A percentile compares a stretch with the other conserved stretches of the same genome.
These are phyloP conservation scores for Phellinidium pouzarii DNA, from an alignment of 1,284 basidiomycete genomes.

Conservation along the genomic window DNA sequence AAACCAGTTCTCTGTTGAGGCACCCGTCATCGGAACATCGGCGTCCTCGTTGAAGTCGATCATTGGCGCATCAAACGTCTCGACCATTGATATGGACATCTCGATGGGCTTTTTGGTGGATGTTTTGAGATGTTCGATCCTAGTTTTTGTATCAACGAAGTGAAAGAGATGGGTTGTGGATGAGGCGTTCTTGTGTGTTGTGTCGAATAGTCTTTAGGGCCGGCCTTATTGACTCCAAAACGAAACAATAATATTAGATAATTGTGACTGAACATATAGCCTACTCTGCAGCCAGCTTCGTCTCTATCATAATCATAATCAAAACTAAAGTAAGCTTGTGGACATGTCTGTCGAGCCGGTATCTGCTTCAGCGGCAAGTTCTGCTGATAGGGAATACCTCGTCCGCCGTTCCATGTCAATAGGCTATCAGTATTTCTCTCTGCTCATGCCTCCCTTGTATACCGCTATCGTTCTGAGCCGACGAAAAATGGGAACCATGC, in stretches of 20 bases:
- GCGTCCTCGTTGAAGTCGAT: constrained; percentile 18
- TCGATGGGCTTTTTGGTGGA: background rate
- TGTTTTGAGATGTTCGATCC: no score
- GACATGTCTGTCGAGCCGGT: constrained; percentile 8
- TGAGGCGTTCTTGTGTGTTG: background rate
- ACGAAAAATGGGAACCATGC: constrained; percentile 13
- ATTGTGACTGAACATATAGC: no score
- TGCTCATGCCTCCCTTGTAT: constrained; percentile 17
- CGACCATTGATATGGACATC: constrained; percentile 17
- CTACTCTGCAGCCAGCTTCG: no score
- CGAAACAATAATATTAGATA: no score
- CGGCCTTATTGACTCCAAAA: background rate
- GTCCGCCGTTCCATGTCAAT: constrained; percentile 16
- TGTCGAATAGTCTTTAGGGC: background rate
- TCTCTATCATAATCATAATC: no score
- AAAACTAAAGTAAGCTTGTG: no score
- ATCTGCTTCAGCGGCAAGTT: constrained; percentile 7
- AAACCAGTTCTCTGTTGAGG: constrained; percentile 17
- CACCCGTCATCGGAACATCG: constrained; percentile 15
- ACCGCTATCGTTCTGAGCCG: constrained; percentile 9
- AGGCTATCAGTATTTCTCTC: constrained; percentile 18
- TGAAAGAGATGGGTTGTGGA: background rate
- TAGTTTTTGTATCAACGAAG: background rate
- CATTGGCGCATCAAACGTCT: constrained; percentile 17
- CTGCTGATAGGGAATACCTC: constrained; percentile 19